A percentile compares a stretch with the other conserved stretches of the same genome.
Conservation (phyloP, 1,284 basidiomycete genomes). For the Fomitiporia mediterranea region DNA sequence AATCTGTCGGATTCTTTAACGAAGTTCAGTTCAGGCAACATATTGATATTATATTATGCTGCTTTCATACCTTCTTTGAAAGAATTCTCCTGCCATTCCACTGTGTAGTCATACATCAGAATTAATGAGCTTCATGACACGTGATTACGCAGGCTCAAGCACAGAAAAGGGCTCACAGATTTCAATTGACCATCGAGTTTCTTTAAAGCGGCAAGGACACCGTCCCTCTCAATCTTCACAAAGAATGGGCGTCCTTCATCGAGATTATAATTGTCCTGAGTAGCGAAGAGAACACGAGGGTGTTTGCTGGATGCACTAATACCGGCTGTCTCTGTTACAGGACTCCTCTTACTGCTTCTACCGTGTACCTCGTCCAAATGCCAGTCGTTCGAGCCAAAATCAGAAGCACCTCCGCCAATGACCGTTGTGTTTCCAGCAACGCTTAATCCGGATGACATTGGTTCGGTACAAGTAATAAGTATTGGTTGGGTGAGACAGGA, state of each 20-base stretch:
- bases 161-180: slow-evolving; percentile 7
- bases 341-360: slow-evolving; percentile 2
- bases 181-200: slow-evolving; percentile 26
- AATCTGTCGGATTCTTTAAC: slow-evolving; percentile 50
- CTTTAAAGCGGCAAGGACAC: slow-evolving; percentile 28
- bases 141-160: neutral
- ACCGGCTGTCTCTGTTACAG: slow-evolving; percentile 5
- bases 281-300: neutral
- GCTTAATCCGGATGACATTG: slow-evolving; percentile 12
- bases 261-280: slow-evolving; percentile 18
- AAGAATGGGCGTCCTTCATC: slow-evolving; percentile 28
- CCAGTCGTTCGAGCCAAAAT: neutral
- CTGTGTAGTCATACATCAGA: slow-evolving; percentile 31
- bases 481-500: too few relatives aligned
- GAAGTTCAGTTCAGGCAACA: neutral
- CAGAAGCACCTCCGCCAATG: slow-evolving; percentile 5
- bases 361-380: neutral
- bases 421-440: slow-evolving; percentile 17
- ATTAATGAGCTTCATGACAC: neutral
- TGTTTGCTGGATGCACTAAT: neutral
- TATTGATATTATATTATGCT: neutral
- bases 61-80: slow-evolving; percentile 40
- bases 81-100: slow-evolving; percentile 46
- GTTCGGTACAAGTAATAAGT: neutral
- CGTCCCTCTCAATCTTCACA: slow-evolving; percentile 29